phyloP scores from a whole-genome alignment of 768 basidiomycete species.

The Antrodiella citrinella region DNA sequence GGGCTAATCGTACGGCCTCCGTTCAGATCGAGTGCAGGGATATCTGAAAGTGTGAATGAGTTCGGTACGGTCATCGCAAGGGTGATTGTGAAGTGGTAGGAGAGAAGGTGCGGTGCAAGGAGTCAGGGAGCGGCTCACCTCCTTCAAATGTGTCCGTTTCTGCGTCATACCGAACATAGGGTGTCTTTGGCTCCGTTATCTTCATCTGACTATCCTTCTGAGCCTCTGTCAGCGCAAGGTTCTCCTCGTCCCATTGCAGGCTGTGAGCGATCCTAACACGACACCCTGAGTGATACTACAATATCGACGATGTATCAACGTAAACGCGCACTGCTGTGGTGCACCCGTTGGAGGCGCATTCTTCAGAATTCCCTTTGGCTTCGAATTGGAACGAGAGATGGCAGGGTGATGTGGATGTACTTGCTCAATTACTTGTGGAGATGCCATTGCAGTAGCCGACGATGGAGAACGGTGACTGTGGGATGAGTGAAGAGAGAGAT shows the following conservation, averaged over 20 bases:
- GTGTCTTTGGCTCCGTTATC: slow-evolving; percentile 97
- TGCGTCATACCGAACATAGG: slow-evolving; percentile 86
- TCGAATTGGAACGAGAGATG: slow-evolving; percentile 45
- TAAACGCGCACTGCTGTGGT: slow-evolving; percentile 44
- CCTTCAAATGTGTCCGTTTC: slow-evolving; percentile 81
- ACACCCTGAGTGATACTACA: not conserved
- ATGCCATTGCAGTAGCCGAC: slow-evolving; percentile 5
- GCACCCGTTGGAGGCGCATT: slow-evolving; percentile 49
- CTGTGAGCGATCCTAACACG: no score
- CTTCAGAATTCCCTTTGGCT: slow-evolving; percentile 88
- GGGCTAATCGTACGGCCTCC: slow-evolving; percentile 31
- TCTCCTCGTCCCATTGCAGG: slow-evolving; percentile 93
- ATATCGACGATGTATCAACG: not conserved
- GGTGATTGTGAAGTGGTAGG: not conserved
- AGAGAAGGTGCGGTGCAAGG: not conserved
- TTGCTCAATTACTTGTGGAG: slow-evolving; percentile 7
- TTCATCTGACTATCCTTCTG: slow-evolving; percentile 97
- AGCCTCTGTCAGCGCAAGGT: slow-evolving; percentile 85
- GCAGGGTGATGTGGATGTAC: slow-evolving; percentile 34
- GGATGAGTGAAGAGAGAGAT: not conserved
- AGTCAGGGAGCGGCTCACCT: slow-evolving; percentile 37
- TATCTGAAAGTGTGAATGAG: slow-evolving; percentile 43
- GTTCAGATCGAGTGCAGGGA: slow-evolving; percentile 68
- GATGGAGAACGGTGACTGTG: not conserved
- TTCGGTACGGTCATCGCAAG: not conserved